Evolutionary conservation across 2,329 filamentous ascomycete species (phyloP).

Genomic region (Monilinia fructigena): DNA sequence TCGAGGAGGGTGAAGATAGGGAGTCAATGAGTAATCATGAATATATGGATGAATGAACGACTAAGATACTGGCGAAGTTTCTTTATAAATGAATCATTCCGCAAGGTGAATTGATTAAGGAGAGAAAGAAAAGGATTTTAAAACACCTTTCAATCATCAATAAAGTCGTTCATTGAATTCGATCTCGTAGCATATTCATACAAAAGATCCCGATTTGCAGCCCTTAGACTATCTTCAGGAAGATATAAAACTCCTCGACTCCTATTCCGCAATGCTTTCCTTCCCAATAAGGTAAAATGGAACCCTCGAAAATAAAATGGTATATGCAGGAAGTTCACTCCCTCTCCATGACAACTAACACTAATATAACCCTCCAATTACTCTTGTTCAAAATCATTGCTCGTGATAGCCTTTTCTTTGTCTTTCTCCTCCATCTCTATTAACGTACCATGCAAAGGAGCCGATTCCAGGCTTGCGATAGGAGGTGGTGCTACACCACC

Average conservation of each 20-base stretch:
- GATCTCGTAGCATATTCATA: slow-evolving; percentile 15
- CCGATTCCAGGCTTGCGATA: slow-evolving; percentile 48
- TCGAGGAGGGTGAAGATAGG: too few species aligned
- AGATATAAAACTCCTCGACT: slow-evolving; percentile 16
- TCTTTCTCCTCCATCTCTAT: slow-evolving; percentile 22
- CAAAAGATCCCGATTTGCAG: slow-evolving; percentile 10
- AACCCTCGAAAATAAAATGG: slow-evolving; percentile 21
- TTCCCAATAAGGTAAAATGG: not conserved
- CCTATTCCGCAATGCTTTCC: slow-evolving; percentile 8
- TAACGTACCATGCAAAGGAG: slow-evolving; percentile 42
- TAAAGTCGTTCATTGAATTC: not conserved
- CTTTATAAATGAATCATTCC: too few species aligned
- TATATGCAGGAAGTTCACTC: slow-evolving; percentile 19
- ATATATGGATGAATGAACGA: too few species aligned
- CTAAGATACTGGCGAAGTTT: too few species aligned
- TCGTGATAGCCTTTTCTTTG: not conserved
- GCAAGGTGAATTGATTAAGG: not conserved
- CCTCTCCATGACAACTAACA: not conserved
- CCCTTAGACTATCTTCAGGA: not conserved
- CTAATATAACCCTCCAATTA: not conserved
- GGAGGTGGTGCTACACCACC: slow-evolving; percentile 43
- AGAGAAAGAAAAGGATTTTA: not conserved
- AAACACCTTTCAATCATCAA: not conserved
- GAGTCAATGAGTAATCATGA: too few species aligned
- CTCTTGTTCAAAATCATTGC: slow-evolving; percentile 19